A percentile compares a stretch with the other conserved stretches of the same genome.
Evolutionary conservation across 2,329 filamentous ascomycete genomes (phyloP).

Genomic region (Monilinia laxa): DNA sequence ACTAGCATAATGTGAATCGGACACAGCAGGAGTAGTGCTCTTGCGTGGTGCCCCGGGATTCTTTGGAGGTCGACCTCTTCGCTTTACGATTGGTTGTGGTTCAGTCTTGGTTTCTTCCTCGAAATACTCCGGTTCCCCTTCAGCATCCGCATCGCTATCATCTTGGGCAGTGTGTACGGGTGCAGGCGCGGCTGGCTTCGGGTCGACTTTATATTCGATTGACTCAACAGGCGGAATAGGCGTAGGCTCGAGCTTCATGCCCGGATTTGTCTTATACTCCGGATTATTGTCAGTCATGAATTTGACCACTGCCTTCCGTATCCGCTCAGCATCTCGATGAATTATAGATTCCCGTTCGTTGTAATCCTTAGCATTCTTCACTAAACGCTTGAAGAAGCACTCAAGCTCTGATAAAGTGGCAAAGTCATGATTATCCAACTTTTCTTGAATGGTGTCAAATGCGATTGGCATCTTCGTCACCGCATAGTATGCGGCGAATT

Average conservation of each 20-base stretch:
- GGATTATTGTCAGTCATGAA: constrained; percentile 87
- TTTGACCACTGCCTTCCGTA: constrained; percentile 82
- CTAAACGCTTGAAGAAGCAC: constrained; percentile 83
- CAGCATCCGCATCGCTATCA: constrained; percentile 40
- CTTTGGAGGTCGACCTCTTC: constrained; percentile 35
- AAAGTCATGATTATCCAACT: constrained; percentile 69
- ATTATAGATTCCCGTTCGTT: constrained; percentile 70
- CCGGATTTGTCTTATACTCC: constrained; percentile 64
- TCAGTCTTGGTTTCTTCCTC: constrained; percentile 38
- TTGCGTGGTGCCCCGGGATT: constrained; percentile 39
- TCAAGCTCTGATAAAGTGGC: constrained; percentile 71
- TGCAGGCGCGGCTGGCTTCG: background rate
- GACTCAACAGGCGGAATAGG: constrained; percentile 2
- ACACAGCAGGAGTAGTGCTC: constrained; percentile 45
- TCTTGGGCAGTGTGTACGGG: constrained; percentile 50
- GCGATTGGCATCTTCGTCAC: constrained; percentile 76
- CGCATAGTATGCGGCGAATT: constrained; percentile 74
- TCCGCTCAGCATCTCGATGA: constrained; percentile 81
- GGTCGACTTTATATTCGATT: background rate
- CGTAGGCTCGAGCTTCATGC: constrained; percentile 70
- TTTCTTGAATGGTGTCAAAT: constrained; percentile 72
- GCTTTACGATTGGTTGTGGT: constrained; percentile 27
- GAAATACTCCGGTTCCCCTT: constrained; percentile 39
- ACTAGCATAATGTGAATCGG: constrained; percentile 55
- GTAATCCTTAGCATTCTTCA: constrained; percentile 82